Conservation (phyloP, 169 alveolate genomes). For the Eimeria tenella region DNA sequence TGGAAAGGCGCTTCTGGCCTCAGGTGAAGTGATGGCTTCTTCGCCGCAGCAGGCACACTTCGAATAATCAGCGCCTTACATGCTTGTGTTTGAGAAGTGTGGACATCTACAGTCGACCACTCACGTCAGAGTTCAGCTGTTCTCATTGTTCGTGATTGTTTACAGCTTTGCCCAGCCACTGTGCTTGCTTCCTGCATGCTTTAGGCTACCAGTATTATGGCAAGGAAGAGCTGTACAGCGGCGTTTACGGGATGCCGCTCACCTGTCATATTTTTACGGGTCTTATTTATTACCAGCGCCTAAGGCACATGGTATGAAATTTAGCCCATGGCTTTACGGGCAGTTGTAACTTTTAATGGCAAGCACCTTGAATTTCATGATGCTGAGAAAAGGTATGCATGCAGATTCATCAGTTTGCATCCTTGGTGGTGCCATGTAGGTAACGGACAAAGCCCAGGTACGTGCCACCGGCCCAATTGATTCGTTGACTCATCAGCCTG, state of each 20-base stretch:
- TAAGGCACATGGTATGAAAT: conserved; percentile 99
- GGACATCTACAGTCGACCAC: not conserved
- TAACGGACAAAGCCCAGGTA: conserved; percentile 95
- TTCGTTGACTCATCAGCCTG: conserved; percentile 98
- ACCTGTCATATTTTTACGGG: conserved; percentile 99
- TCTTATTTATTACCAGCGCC: conserved; percentile 98
- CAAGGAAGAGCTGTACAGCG: conserved; percentile 98
- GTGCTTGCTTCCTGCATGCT: conserved; percentile 28
- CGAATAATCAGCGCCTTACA: not conserved
- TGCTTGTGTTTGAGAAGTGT: not conserved
- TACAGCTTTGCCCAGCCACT: too few relatives aligned
- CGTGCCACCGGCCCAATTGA: conserved; percentile 99
- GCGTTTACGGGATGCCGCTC: conserved; percentile 97
- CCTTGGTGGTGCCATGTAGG: conserved; percentile 27
- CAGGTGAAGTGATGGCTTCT: conserved; percentile 34
- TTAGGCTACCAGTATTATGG: conserved; percentile 98
- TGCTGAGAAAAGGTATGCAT: not conserved
- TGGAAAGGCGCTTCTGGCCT: conserved; percentile 81
- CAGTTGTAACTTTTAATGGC: too few relatives aligned
- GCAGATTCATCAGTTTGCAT: not conserved
- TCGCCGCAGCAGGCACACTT: not conserved
- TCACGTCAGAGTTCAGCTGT: too few relatives aligned
- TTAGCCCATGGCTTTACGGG: not conserved
- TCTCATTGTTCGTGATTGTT: too few relatives aligned
- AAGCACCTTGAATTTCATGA: not conserved